Base-by-base conservation (phyloP, 176 grass and related monocot species). In the Saccharum spontaneum region DNA sequence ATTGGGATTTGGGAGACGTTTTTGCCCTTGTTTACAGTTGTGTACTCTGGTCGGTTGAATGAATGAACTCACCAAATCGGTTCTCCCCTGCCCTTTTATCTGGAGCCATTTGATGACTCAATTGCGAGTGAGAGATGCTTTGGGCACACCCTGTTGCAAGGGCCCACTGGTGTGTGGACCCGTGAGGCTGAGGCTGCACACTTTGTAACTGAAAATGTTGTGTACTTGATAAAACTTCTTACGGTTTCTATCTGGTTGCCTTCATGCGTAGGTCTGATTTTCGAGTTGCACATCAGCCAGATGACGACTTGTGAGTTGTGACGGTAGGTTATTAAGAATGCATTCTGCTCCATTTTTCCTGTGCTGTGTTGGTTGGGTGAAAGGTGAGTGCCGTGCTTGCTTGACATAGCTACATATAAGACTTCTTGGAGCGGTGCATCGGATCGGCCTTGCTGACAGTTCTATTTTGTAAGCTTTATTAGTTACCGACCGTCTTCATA, bases 71-170 rank as follows among this genome's bases (percentile, higher is more conserved):
- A 73, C 1, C 18, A 37, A 20, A 26, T 14, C 37, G 61, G 48
- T 48, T 84, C 57, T 46, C 44, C 44, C 10, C 48, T 50, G 3
- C 69, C 77, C 16, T 80, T 84, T 85, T 89, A 22, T 60, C 12
- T 38, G 59, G 68, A 80, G 61, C 39, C 49, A 77, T 11, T 50
- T 64, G 31, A 33, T 40, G 45, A 36, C 38, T 79, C 16, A 4
- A 4, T 50, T 26, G 65, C 17, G 22, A 55, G 22, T 24, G 69
- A 68, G 69, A 68, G 70, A 4, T 71, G 73, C 22, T 79, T 72
- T 50, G 69, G 10, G 81, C 12, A 1, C 26, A 57, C 45, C 18
- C 30, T 15, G 44, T 45, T 82, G 59, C 23, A 68, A 87, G 46
- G 85, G 61, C 4, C 34, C 14, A 44, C 69, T 16, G 40, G 73